Base-by-base conservation (phyloP, 805 yeast genomes). In the Cyberlindnera bimundalis region DNA sequence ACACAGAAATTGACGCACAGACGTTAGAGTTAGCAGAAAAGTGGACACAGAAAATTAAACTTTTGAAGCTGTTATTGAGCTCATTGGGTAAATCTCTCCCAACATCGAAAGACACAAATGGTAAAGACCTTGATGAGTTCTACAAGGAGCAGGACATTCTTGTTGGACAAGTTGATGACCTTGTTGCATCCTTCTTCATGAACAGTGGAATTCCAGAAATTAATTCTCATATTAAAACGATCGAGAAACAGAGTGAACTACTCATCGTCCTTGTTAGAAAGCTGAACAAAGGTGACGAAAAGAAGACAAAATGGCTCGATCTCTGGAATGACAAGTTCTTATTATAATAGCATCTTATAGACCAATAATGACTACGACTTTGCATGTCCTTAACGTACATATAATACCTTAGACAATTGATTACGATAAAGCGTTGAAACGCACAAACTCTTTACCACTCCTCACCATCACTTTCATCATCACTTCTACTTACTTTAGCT, bases 381-480 rank as follows among this genome's bases (percentile, higher is more conserved):
- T 26, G 10, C 10, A 8, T 13, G 8, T 10, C 13, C 8, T 7
- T 11, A 25, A 23, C n/a, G 31, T 14, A 11, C 9, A 17, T 20
- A 15, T n/a, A n/a, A n/a, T n/a, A n/a, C n/a, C n/a, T n/a, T n/a
- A n/a, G n/a, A n/a, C n/a, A n/a, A n/a, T n/a, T n/a, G n/a, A n/a
- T n/a, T n/a, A n/a, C n/a, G n/a, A n/a, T n/a, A n/a, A n/a, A n/a
- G 12, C 20, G 20, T 27, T 20, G 17, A 6, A 17, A n/a, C n/a
- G n/a, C n/a, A n/a, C 20, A 29, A 17, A 29, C 11, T n/a, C 15
- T 19, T 52, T 48, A 76, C 88, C 88, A 82, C 39, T 87, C 96
- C 39, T 76, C 82, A 17, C 76, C 82, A 45, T 84, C 90, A 48
- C 84, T 93, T 51, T 85, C 95, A 45, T 84, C 93, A 48, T 88